phyloP scores from a whole-genome alignment of 2,329 filamentous ascomycete genomes.

The Clonostachys rhizophaga region DNA sequence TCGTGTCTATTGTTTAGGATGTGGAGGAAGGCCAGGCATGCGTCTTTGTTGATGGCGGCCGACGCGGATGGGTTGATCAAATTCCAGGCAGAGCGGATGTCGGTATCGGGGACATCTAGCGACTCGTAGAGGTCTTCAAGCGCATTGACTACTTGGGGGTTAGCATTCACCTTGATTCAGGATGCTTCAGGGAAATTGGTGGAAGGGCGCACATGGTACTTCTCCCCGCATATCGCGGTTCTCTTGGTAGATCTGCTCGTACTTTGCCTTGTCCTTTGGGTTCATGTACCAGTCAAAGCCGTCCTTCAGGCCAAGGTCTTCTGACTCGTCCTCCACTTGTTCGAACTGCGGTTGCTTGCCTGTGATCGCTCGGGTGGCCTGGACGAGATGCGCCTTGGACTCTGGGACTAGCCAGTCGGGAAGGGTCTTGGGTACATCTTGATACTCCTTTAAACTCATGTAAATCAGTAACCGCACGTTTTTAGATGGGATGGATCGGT shows the following conservation, averaged over 20 bases:
- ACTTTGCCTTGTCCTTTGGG: slow-evolving; percentile 84
- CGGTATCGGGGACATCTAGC: slow-evolving; percentile 68
- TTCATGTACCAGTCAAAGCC: slow-evolving; percentile 99
- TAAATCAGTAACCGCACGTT: slow-evolving; percentile 1
- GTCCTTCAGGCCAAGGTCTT: slow-evolving; percentile 81
- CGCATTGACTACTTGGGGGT: slow-evolving; percentile 56
- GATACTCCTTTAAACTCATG: slow-evolving; percentile 62
- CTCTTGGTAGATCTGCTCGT: slow-evolving; percentile 95
- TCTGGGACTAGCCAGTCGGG: slow-evolving; percentile 98
- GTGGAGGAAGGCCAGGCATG: slow-evolving; percentile 89
- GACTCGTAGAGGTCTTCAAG: slow-evolving; percentile 82
- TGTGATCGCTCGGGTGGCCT: slow-evolving; percentile 74
- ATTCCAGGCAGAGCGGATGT: slow-evolving; percentile 93
- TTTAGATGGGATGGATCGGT: not conserved
- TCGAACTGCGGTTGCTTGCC: slow-evolving; percentile 81
- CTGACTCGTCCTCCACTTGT: slow-evolving; percentile 75
- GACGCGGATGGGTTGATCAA: slow-evolving; percentile 88
- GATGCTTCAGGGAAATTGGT: not conserved
- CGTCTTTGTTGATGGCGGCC: slow-evolving; percentile 87
- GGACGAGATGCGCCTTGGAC: slow-evolving; percentile 86
- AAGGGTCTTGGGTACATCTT: slow-evolving; percentile 77
- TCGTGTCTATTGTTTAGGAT: slow-evolving; percentile 96
- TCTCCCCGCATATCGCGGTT: slow-evolving; percentile 86
- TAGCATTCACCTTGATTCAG: slow-evolving; percentile 1
- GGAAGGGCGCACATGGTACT: slow-evolving; percentile 58